Evolutionary conservation across 2,329 filamentous ascomycete genomes (phyloP), one percentile per base, ranked within the genome.

Genomic region (Dactylellina haptotyla): DNA sequence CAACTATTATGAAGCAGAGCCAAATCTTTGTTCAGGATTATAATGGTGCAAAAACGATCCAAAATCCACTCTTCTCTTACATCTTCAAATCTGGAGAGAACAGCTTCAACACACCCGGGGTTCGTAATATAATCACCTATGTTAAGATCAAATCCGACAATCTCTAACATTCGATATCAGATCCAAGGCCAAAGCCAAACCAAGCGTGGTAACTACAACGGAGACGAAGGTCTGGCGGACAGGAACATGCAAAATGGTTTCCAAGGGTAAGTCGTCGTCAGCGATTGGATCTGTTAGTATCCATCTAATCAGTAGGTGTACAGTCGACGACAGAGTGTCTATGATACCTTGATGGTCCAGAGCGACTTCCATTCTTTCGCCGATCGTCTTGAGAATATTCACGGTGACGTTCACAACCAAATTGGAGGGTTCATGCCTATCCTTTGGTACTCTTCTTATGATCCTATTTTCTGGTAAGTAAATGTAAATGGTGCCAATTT

Each of bases 391-490:
- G 77, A 78, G 61, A 69, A 69, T 23, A 76, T 79, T 34, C 78
- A 79, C 51, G 77, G 78, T 51, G 59, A 76, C 3, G 63, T 78
- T 6, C 75, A 79, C 16, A 74, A 73, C 46, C 46, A 69, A 45
- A 51, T 72, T 6, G 69, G 75, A 23, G 78, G 78, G 4, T 75
- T 79, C 37, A 79, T 79, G 78, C 66, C 75, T 2, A 71, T 69
- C 25, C 65, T 79, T n/a, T 64, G 75, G 16, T 77, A 76, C 41
- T 73, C 78, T 51, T 74, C 77, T 20, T 79, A 77, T 45, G 78
- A 79, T 26, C 76, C 78, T 0, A 76, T 79, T 16, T 79, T 79
- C 67, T 79, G 77, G 76, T 70, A 58, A 34, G 57, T 71, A 28
- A 75, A 43, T 9, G 6, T 12, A 37, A 16, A 34, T 58, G 59